Percentiles rank a stretch among this genome's conserved stretches.
These are phyloP conservation scores for Trichophyton equinum DNA, from an alignment of 2,329 filamentous ascomycete genomes.

Conservation along the genomic window DNA sequence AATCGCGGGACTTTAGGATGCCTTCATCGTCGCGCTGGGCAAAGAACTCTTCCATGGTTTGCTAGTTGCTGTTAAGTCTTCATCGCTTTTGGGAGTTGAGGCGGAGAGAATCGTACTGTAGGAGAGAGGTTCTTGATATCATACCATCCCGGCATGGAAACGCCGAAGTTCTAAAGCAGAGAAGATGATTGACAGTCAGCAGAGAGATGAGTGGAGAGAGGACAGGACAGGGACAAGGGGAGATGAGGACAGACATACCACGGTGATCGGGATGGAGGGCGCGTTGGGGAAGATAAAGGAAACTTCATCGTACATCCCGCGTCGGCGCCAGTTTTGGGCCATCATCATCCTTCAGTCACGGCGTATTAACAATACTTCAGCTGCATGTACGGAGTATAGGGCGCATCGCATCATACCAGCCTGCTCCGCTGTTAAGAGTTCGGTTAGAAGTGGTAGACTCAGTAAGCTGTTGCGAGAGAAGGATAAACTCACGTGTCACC, in stretches of 20 bases:
- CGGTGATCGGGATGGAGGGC: slow-evolving; percentile 72
- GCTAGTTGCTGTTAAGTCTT: slow-evolving; percentile 16
- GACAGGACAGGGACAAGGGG: not conserved
- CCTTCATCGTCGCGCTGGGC: slow-evolving; percentile 47
- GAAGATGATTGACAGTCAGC: slow-evolving; percentile 3
- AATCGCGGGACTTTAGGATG: slow-evolving; percentile 58
- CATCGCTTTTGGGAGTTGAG: not conserved
- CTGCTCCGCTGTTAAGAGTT: slow-evolving; percentile 31
- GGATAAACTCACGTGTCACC: slow-evolving; percentile 57
- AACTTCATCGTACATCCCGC: slow-evolving; percentile 72
- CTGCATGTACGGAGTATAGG: not conserved
- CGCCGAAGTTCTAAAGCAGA: slow-evolving; percentile 52
- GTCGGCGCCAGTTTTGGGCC: slow-evolving; percentile 74
- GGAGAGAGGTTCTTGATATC: slow-evolving; percentile 36
- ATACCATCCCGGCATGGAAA: slow-evolving; percentile 62
- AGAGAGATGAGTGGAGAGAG: not conserved
- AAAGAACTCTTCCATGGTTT: slow-evolving; percentile 31
- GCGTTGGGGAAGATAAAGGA: slow-evolving; percentile 93
- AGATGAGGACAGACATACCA: slow-evolving; percentile 37
- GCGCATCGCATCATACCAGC: slow-evolving; percentile 28
- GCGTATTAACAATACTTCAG: not conserved
- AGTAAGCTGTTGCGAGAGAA: not conserved
- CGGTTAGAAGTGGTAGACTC: slow-evolving; percentile 6
- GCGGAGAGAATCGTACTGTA: slow-evolving; percentile 23
- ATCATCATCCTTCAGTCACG: slow-evolving; percentile 48